phyloP scores from a whole-genome alignment of 176 grass and related monocot species.

The Oryza punctata region DNA sequence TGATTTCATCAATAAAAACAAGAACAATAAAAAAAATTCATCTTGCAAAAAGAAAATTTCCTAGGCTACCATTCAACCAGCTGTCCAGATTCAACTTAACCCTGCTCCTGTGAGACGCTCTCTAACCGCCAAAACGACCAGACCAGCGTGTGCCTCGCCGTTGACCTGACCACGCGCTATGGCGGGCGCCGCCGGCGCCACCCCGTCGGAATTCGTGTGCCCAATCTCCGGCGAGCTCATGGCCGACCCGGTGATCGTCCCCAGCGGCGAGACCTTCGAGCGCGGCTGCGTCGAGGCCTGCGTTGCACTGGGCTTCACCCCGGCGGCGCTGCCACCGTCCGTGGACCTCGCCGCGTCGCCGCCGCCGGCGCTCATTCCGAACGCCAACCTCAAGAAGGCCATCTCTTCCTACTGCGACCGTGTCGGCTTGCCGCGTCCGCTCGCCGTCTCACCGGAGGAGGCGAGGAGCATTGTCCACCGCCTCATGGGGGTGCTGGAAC shows the following conservation, averaged over 20 bases:
- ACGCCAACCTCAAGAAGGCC: conserved; percentile 41
- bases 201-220: conserved; percentile 40
- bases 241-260: conserved; percentile 56
- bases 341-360: conserved; percentile 35
- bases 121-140: background rate
- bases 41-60: background rate
- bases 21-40: background rate
- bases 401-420: conserved; percentile 54
- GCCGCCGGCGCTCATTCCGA: conserved; percentile 43
- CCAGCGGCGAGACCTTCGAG: conserved; percentile 57
- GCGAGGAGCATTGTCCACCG: background rate
- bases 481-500: background rate
- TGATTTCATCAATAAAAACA: background rate
- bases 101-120: background rate
- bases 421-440: conserved; percentile 24
- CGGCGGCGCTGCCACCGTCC: background rate
- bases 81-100: background rate
- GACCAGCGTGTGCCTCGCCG: background rate
- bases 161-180: background rate
- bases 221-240: conserved; percentile 52
- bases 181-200: background rate
- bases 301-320: conserved; percentile 36
- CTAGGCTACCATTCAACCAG: background rate
- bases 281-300: conserved; percentile 54
- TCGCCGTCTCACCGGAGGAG: conserved; percentile 18